Conservation (phyloP, 2,329 filamentous ascomycete species). For the Cordyceps tenuipes region DNA sequence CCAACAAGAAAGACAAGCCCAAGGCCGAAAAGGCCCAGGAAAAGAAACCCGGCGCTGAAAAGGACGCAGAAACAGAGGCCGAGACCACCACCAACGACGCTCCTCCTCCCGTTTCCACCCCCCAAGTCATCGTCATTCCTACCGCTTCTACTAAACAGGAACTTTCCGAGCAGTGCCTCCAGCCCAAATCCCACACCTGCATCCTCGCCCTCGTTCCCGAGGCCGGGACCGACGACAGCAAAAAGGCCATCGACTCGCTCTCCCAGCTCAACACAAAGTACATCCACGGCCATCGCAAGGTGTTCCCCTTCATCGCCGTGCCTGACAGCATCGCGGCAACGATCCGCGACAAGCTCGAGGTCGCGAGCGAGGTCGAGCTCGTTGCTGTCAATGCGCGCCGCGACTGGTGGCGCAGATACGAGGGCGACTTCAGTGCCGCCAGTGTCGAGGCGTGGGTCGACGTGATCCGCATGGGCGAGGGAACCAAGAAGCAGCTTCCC, state of each 20-base stretch:
- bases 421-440: slow-evolving; percentile 49
- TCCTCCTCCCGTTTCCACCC: slow-evolving; percentile 12
- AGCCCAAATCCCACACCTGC: slow-evolving; percentile 70
- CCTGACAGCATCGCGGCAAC: slow-evolving; percentile 45
- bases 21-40: slow-evolving; percentile 20
- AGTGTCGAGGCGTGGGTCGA: slow-evolving; percentile 83
- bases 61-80: slow-evolving; percentile 17
- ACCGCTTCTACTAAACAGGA: slow-evolving; percentile 55
- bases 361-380: slow-evolving; percentile 57
- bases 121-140: slow-evolving; percentile 52
- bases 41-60: slow-evolving; percentile 2
- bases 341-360: slow-evolving; percentile 40
- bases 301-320: slow-evolving; percentile 80
- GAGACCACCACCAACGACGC: slow-evolving; percentile 26
- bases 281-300: slow-evolving; percentile 51
- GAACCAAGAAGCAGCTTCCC: slow-evolving; percentile 67
- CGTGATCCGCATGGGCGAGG: slow-evolving; percentile 81
- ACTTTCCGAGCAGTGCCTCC: slow-evolving; percentile 64
- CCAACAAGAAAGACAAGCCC: slow-evolving; percentile 28
- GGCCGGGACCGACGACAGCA: slow-evolving; percentile 40
- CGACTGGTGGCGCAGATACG: slow-evolving; percentile 75
- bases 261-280: slow-evolving; percentile 72
- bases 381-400: slow-evolving; percentile 79
- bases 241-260: slow-evolving; percentile 53
- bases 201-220: slow-evolving; percentile 65